Conservation (phyloP, 2,329 filamentous ascomycete genomes). For the Paraphaeosphaeria minitans region DNA sequence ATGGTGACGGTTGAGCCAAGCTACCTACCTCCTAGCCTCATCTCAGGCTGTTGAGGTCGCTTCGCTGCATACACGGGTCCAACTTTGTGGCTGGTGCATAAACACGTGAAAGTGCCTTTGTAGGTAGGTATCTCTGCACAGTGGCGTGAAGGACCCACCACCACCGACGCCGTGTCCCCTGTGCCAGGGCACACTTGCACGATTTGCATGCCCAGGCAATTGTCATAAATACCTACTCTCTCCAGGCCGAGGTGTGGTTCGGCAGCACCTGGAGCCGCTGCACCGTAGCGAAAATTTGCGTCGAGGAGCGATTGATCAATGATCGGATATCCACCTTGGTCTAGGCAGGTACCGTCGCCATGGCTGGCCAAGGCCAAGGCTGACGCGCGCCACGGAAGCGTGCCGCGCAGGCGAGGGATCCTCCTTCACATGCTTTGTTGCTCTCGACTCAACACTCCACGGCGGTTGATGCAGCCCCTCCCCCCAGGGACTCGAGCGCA, state of each 20-base stretch:
- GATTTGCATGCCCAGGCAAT: conserved; percentile 2
- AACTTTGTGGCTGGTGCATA: conserved; percentile 14
- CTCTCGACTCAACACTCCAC: neutral
- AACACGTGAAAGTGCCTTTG: conserved; percentile 9
- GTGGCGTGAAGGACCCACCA: conserved; percentile 9
- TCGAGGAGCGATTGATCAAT: neutral
- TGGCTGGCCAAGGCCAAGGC: neutral
- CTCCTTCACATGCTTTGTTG: conserved; percentile 1
- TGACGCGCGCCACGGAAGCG: neutral
- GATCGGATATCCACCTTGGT: too few species aligned
- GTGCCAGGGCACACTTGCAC: neutral
- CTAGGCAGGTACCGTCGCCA: too few species aligned
- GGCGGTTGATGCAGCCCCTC: conserved; percentile 1
- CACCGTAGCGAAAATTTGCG: neutral
- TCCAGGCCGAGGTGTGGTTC: conserved; percentile 19
- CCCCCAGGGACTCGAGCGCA: neutral
- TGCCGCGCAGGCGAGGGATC: neutral
- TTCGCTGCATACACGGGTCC: conserved; percentile 1
- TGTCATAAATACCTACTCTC: conserved; percentile 1
- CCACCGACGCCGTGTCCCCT: neutral
- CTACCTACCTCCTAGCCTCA: neutral
- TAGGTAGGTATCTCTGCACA: neutral
- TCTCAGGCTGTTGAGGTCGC: conserved; percentile 6
- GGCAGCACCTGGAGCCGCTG: conserved; percentile 15
- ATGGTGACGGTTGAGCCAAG: neutral